These are phyloP conservation scores for Histomonas meleagridis DNA, from an alignment of 208 protist species.

Conservation along the genomic window DNA sequence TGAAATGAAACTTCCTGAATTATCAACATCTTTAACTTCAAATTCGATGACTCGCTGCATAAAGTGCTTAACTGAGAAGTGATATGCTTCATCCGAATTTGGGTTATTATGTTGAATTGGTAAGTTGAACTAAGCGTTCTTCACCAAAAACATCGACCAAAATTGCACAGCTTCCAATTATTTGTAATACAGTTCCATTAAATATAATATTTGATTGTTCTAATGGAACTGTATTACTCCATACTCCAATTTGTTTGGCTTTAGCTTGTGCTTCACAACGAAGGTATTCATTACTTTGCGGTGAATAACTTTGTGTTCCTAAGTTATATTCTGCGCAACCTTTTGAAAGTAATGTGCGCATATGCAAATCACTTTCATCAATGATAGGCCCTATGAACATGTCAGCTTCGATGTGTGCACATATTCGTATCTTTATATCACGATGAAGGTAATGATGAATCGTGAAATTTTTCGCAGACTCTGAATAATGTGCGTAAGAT, in stretches of 20 bases:
- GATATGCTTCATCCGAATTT: no score
- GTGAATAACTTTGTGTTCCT: not conserved
- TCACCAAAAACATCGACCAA: not conserved
- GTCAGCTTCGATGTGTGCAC: not conserved
- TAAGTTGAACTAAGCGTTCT: no score
- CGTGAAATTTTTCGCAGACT: not conserved
- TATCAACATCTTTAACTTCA: not conserved
- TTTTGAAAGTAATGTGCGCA: not conserved
- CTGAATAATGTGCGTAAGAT: no score
- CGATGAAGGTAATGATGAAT: not conserved
- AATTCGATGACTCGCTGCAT: not conserved
- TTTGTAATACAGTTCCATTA: not conserved
- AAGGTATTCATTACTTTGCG: not conserved
- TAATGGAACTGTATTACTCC: no score
- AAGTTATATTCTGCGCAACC: not conserved
- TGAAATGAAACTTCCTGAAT: not conserved
- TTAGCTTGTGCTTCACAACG: not conserved
- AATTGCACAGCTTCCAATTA: not conserved
- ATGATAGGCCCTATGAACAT: not conserved
- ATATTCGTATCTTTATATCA: not conserved
- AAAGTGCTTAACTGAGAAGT: no score
- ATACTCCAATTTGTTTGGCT: not conserved
- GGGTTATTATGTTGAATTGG: no score
- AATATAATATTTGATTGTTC: not conserved
- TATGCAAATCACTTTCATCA: not conserved